phyloP scores from a whole-genome alignment of 495 filamentous ascomycete genomes.

The Xanthoparmelia taractica region DNA sequence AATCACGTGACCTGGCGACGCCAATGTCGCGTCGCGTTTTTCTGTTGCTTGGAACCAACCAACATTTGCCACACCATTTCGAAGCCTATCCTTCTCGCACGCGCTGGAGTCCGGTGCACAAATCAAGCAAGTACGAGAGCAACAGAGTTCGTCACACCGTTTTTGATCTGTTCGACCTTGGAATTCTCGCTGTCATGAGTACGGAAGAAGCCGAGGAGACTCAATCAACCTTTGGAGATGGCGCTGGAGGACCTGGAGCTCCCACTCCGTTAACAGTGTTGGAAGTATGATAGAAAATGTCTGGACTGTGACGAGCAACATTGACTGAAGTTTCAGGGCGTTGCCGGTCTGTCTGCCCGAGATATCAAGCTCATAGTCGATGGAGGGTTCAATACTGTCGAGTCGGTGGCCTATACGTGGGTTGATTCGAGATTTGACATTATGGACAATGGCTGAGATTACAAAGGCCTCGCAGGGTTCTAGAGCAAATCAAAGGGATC shows the following conservation, averaged over 20 bases:
- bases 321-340: slow-evolving; percentile 44
- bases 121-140: not conserved
- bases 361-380: slow-evolving; percentile 91
- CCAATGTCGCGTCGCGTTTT: not conserved
- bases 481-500: slow-evolving; percentile 95
- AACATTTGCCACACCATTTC: not conserved
- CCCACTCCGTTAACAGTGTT: slow-evolving; percentile 82
- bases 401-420: slow-evolving; percentile 87
- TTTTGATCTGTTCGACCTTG: not conserved
- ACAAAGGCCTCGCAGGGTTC: slow-evolving; percentile 60
- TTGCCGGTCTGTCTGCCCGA: slow-evolving; percentile 79
- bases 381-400: slow-evolving; percentile 89
- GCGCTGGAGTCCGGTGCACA: not conserved
- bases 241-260: slow-evolving; percentile 74
- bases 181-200: slow-evolving; percentile 40
- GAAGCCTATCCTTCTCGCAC: not conserved
- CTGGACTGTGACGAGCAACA: slow-evolving; percentile 7
- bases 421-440: slow-evolving; percentile 16
- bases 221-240: slow-evolving; percentile 52
- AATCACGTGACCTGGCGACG: not conserved
- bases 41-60: not conserved
- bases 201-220: slow-evolving; percentile 51
- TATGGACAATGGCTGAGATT: not conserved
- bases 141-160: not conserved
- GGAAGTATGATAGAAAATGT: slow-evolving; percentile 58